These are phyloP conservation scores for Cupressus sempervirens DNA, from an alignment of 75 land plant genomes.

Conservation along the genomic window DNA sequence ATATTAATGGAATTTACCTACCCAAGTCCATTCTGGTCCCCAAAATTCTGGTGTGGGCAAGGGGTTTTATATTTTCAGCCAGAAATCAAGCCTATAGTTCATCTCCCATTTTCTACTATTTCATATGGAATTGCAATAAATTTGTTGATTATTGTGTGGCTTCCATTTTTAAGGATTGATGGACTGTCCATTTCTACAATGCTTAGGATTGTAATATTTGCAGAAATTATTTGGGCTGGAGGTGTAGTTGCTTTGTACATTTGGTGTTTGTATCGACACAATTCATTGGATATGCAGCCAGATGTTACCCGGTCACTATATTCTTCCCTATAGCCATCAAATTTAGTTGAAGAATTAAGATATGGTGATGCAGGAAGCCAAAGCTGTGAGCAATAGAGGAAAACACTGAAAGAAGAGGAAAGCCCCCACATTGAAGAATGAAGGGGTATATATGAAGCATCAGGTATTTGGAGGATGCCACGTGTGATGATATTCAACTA, in stretches of 20 bases:
- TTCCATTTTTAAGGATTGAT: slow-evolving; percentile 28
- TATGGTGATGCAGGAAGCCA: no score
- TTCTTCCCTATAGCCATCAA: slow-evolving; percentile 80
- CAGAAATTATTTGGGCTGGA: slow-evolving; percentile 71
- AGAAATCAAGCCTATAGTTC: no score
- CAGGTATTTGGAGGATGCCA: no score
- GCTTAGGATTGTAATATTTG: slow-evolving; percentile 67
- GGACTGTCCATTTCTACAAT: slow-evolving; percentile 32
- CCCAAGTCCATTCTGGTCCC: no score
- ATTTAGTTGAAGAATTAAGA: slow-evolving; percentile 69
- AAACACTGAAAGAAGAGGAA: no score
- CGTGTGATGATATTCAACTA: no score
- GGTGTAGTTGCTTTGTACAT: slow-evolving; percentile 70
- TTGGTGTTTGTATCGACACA: slow-evolving; percentile 68
- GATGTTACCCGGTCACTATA: slow-evolving; percentile 82
- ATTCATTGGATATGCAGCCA: slow-evolving; percentile 66
- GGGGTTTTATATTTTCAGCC: no score
- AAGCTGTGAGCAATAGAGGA: no score
- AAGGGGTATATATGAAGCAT: no score
- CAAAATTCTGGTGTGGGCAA: no score
- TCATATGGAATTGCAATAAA: slow-evolving; percentile 57
- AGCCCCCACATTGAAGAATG: no score
- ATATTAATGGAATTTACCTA: no score
- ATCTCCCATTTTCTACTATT: neutral
- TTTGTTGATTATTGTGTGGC: slow-evolving; percentile 60